Evolutionary conservation across 1,139 yeast genomes (phyloP), one percentile per base, ranked within the genome.

Genomic region (Geotrichum restrictum): DNA sequence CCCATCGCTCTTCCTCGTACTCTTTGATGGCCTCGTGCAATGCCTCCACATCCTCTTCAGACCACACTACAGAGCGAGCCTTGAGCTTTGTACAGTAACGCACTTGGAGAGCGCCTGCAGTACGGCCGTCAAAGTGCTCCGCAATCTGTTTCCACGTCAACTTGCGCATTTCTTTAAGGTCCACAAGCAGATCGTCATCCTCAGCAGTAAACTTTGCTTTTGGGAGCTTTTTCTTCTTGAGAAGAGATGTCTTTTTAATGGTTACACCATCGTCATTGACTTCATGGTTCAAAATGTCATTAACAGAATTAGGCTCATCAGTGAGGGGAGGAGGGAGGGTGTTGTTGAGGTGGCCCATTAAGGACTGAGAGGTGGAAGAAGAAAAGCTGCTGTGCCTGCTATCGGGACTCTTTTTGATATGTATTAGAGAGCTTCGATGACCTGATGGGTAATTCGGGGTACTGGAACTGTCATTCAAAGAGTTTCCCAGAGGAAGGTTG

Each of bases 71-170:
- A 16, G 54, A 39, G 11, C 61, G 56, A 3, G 57, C 46, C 47
- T 65, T 63, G 10, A 65, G 62, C 51, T 62, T 63, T 13, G 68
- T 64, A 48, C 67, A 65, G 53, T 65, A 65, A 11, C 68, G 58
- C 16, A 65, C 69, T 51, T 65, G 69, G 14, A 65, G 54, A 1
- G 68, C 63, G 3, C 68, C 68, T 1, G 66, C 62, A 16, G 67
- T 59, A 14, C 69, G 59, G 19, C 68, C 68, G 21, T 60, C 59
- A 49, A 65, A 65, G 42, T 62, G 62, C 49, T 60, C 58, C 10
- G 68, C 66, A 45, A 65, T 65, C 45, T 64, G 60, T 32, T 59
- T 59, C 69, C 69, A 65, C 13, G 67, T 58, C 43, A 65, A 49
- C 48, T 61, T 59, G 34, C 58, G 57, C 22, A 54, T 56, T 45